Conservation (phyloP, 1,284 basidiomycete genomes). For the Golubevia sp. region DNA sequence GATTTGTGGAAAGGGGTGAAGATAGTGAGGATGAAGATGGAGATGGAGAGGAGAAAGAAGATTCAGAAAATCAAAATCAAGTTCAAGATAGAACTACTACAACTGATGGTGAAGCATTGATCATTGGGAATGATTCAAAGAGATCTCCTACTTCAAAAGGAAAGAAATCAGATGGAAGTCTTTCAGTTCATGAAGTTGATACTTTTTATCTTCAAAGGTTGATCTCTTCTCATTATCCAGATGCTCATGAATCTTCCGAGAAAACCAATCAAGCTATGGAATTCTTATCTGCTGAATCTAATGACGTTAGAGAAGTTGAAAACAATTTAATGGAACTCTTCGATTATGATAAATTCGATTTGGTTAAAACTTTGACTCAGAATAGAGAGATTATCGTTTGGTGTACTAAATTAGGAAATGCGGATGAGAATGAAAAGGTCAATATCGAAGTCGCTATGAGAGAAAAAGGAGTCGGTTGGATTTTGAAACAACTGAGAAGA, state of each 20-base stretch:
- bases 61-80: background rate
- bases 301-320: constrained; percentile 88
- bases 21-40: constrained; percentile 82
- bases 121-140: constrained; percentile 68
- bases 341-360: constrained; percentile 86
- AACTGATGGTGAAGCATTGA: constrained; percentile 63
- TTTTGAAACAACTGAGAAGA: constrained; percentile 77
- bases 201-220: constrained; percentile 98
- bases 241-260: constrained; percentile 90
- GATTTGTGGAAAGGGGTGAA: constrained; percentile 72
- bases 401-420: constrained; percentile 94
- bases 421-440: constrained; percentile 84
- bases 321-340: constrained; percentile 97
- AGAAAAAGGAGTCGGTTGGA: constrained; percentile 95
- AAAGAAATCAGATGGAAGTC: constrained; percentile 37
- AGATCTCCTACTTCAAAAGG: constrained; percentile 66
- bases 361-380: constrained; percentile 88
- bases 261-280: constrained; percentile 85
- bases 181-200: constrained; percentile 89
- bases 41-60: constrained; percentile 69
- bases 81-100: constrained; percentile 33
- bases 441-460: constrained; percentile 98
- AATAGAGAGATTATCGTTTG: constrained; percentile 96
- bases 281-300: constrained; percentile 82
- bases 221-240: constrained; percentile 85